Base-by-base conservation (phyloP, 768 basidiomycete genomes). In the Lyophyllum decastes region DNA sequence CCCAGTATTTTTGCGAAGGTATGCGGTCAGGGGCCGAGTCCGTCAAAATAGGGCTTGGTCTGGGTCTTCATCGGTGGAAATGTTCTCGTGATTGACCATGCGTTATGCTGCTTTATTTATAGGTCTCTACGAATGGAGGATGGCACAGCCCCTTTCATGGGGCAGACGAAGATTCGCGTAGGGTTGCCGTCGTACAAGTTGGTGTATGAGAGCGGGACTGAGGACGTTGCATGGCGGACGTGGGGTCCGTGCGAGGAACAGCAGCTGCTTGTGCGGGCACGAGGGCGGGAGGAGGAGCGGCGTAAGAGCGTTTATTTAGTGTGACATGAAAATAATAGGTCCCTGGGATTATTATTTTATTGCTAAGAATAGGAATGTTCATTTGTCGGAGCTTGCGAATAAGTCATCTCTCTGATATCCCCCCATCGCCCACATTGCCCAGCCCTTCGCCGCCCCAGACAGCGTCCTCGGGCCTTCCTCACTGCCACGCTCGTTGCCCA, bases 171-270 rank as follows among this genome's bases (percentile, higher is more conserved):
- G 61, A 79, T 92, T 55, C 83, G 85, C 54, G 79, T 93, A 27
- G 75, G 78, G 49, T 63, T 77, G 56, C 80, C 83, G 41, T 78
- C 78, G 59, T 92, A 91, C 78, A 88, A 85, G 70, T 64, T 93
- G 26, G 71, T 87, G 70, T 90, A 89, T 66, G 88, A 87, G 66
- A 76, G 69, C 2, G 87, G 84, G 38, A 72, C 77, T n/a, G 89
- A 90, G 69, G 88, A 90, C 44, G 64, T 70, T 30, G 46, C 84
- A 22, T 74, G 74, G 72, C 80, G 81, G 38, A 53, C 64, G 38
- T 72, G 80, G 66, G 66, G 67, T 19, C 52, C 58, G 33, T 72
- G 70, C 34, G 73, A 73, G 46, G 68, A 68, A 19, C 69, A 67
- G 59, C 68, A 68, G 69, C 58, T 74, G 57, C 52, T 56, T 49